Conservation (phyloP, 116 monocot species). For the Posidonia oceanica region DNA sequence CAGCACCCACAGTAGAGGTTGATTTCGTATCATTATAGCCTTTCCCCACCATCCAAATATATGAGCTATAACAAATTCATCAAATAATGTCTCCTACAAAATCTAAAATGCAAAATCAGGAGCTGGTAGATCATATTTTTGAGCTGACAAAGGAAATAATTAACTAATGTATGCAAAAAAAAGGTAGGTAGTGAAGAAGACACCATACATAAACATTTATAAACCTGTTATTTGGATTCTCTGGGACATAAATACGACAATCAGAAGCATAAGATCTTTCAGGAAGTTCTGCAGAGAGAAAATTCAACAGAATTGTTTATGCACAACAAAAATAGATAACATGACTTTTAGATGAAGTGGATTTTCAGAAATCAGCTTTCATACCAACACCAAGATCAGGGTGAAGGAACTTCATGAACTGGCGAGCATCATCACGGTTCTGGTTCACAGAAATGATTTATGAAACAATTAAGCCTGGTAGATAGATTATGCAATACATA, state of each 20-base stretch:
- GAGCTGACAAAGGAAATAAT: neutral
- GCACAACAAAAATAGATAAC: neutral
- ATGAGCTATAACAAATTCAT: slow-evolving; percentile 98
- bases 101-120: slow-evolving; percentile 36
- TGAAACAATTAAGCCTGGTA: neutral
- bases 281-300: slow-evolving; percentile 59
- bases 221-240: slow-evolving; percentile 94
- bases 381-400: slow-evolving; percentile 98
- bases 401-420: slow-evolving; percentile 94
- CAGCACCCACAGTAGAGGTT: slow-evolving; percentile 90
- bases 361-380: neutral
- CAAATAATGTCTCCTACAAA: slow-evolving; percentile 89
- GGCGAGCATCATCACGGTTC: slow-evolving; percentile 94
- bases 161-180: slow-evolving; percentile 3
- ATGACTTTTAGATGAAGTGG: neutral
- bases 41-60: slow-evolving; percentile 99
- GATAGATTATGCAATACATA: neutral
- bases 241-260: slow-evolving; percentile 97
- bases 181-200: slow-evolving; percentile 31
- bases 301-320: too few relatives aligned
- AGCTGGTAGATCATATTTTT: slow-evolving; percentile 1
- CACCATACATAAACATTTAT: slow-evolving; percentile 98
- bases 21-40: slow-evolving; percentile 97
- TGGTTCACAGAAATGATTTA: slow-evolving; percentile 16
- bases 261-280: slow-evolving; percentile 96